Base-by-base conservation (phyloP, 805 yeast genomes). In the Ogataea henricii region DNA sequence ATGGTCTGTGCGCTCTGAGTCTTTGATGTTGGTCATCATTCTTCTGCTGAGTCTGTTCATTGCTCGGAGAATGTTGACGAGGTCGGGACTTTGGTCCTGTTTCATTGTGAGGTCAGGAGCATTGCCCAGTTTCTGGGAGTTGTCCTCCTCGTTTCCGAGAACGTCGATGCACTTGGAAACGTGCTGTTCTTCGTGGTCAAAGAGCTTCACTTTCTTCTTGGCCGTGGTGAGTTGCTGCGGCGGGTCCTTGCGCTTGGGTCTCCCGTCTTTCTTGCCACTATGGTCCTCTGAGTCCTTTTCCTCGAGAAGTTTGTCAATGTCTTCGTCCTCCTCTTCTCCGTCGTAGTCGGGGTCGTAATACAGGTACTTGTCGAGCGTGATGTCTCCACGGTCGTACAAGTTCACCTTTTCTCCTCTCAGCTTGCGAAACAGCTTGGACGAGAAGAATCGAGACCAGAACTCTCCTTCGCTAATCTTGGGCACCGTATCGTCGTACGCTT, bases 361-460 rank as follows among this genome's bases (percentile, higher is more conserved):
- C 45, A 94, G 71, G 63, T 92, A 94, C 59, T 86, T 84, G 66
- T 94, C 99, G 50, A 94, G 73, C 6, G 90, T 76, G 4, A 83
- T 77, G 66, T 94, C 98, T 45, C 94, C 90, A 53, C 96, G 77
- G 53, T 88, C 89, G 61, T 81, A 85, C 2, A 78, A 68, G 59
- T 83, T 81, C 45, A 89, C 78, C 54, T 82, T 83, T 62, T 94
- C 98, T 49, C 99, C 99, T 63, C 96, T 77, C 27, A 94, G 71
- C 58, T 90, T 81, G 55, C 97, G 76, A 61, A 91, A 94, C 51
- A 94, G 70, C 58, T 89, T 86, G 0, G 97, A 90, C 59, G 89
- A 84, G 74, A 94, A 94, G 60, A 94, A 94, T 52, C 97, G 73
- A 9, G 96, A 89, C 99, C 99, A 94, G 59, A 94, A 94, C 61